These are phyloP conservation scores for Rubroboletus pulcherrimus DNA, from an alignment of 768 basidiomycete species.

Conservation along the genomic window DNA sequence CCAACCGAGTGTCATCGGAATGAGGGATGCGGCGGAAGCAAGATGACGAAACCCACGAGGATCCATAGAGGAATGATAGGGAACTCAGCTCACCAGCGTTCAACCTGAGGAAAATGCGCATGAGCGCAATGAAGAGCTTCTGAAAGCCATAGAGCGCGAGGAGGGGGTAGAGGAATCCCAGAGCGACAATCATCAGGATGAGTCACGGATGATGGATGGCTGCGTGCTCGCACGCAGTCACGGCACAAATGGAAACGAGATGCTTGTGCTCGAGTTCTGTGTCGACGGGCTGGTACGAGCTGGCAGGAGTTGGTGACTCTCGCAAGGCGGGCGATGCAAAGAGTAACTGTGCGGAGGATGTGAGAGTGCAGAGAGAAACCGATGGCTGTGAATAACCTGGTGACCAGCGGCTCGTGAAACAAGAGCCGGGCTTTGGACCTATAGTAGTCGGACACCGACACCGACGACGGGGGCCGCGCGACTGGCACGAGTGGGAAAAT, in stretches of 20 bases:
- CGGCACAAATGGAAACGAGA: not conserved
- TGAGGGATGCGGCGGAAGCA: not conserved
- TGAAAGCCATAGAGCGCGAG: slow-evolving; percentile 20
- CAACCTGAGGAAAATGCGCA: slow-evolving; percentile 1
- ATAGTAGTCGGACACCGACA: no score
- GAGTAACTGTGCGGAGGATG: not conserved
- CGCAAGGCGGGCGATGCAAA: not conserved
- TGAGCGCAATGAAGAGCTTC: slow-evolving; percentile 5
- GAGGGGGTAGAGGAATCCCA: slow-evolving; percentile 19
- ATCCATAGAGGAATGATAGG: not conserved
- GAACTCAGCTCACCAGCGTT: slow-evolving; percentile 10
- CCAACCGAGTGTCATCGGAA: not conserved
- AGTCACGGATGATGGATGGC: not conserved
- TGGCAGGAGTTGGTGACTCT: not conserved
- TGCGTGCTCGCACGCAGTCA: not conserved
- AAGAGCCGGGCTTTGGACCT: not conserved
- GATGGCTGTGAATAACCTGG: not conserved
- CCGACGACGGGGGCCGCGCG: not conserved
- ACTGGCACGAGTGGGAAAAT: not conserved
- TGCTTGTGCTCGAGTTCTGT: not conserved
- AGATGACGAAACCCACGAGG: not conserved
- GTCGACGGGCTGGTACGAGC: not conserved
- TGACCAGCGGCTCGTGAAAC: not conserved
- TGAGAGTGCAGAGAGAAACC: no score
- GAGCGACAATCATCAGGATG: slow-evolving; percentile 21